A percentile compares a stretch with the other conserved stretches of the same genome.
Conservation (phyloP, 768 basidiomycete species). For the Exidia glandulosa region DNA sequence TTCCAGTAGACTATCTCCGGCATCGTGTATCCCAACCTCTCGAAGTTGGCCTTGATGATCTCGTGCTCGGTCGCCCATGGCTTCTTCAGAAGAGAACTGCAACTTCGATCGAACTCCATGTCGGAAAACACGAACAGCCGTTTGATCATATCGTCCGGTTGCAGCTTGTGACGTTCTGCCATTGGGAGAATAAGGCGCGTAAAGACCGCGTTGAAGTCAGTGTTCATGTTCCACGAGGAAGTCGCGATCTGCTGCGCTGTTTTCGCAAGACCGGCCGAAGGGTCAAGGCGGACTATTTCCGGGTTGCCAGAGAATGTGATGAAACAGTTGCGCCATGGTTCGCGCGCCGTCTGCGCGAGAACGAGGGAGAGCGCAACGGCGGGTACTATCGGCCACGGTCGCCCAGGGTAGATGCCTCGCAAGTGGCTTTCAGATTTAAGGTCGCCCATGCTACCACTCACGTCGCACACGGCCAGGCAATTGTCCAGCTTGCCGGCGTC, state of each 20-base stretch:
- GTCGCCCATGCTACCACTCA: conserved; percentile 65
- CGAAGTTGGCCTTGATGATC: conserved; percentile 41
- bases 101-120: conserved; percentile 57
- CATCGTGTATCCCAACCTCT: conserved; percentile 53
- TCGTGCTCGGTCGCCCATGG: conserved; percentile 57
- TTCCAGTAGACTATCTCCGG: conserved; percentile 72
- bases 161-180: conserved; percentile 42
- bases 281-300: conserved; percentile 37
- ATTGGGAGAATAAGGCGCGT: conserved; percentile 49
- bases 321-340: conserved; percentile 55
- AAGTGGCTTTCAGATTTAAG: neutral
- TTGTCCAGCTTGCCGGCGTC: conserved; percentile 48
- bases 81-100: neutral
- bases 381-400: conserved; percentile 40
- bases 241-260: conserved; percentile 27
- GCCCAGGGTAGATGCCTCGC: neutral
- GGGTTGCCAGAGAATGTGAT: conserved; percentile 56
- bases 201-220: conserved; percentile 53
- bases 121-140: conserved; percentile 66
- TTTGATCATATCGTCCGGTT: conserved; percentile 63
- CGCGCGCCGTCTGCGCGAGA: conserved; percentile 46
- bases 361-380: conserved; percentile 57
- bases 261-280: conserved; percentile 24
- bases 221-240: conserved; percentile 44
- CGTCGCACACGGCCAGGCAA: conserved; percentile 59